These are phyloP conservation scores for Spathaspora arborariae DNA, from an alignment of 805 yeast genomes.

Conservation along the genomic window DNA sequence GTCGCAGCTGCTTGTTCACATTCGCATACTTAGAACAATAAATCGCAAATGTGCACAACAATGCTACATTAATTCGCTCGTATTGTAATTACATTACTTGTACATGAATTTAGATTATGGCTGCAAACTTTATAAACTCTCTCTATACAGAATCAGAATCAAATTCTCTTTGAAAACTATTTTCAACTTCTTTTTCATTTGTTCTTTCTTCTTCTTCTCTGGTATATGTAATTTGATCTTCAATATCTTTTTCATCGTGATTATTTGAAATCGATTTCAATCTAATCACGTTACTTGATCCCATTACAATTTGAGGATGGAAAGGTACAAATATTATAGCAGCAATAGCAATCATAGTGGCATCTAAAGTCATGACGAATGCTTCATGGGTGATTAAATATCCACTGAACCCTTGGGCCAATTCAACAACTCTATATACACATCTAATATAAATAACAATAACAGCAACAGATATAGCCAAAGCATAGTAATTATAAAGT, in stretches of 20 bases:
- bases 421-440: conserved; percentile 36
- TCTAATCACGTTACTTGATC: conserved; percentile 29
- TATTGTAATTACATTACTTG: neutral
- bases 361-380: conserved; percentile 33
- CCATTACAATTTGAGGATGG: conserved; percentile 33
- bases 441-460: conserved; percentile 28
- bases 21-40: neutral
- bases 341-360: conserved; percentile 29
- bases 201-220: neutral
- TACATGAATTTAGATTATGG: neutral
- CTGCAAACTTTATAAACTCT: neutral
- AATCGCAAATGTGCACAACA: neutral
- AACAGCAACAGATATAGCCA: conserved; percentile 29
- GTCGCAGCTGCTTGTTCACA: neutral
- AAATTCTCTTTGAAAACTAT: neutral
- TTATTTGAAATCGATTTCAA: conserved; percentile 11
- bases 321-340: conserved; percentile 29
- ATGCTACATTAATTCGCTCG: neutral
- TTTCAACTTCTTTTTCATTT: neutral
- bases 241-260: conserved; percentile 4
- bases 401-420: conserved; percentile 34
- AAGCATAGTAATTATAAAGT: conserved; percentile 24
- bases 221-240: neutral
- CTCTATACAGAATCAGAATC: neutral
- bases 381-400: conserved; percentile 33